Conservation (phyloP, 75 land plant species). For the Ceratopteris richardii region DNA sequence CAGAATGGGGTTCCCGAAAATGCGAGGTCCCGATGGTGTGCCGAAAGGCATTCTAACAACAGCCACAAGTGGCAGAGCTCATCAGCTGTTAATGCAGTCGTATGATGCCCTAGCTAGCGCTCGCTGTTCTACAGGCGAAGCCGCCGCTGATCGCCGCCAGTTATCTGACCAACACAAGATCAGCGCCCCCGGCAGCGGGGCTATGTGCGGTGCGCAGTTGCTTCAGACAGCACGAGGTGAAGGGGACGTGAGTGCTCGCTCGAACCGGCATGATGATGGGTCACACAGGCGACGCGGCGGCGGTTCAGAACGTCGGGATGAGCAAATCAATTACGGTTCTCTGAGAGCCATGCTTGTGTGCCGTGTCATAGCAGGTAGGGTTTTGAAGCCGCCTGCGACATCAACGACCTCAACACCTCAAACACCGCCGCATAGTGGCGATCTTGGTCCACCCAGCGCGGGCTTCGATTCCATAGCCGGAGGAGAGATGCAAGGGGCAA, state of each 20-base stretch:
- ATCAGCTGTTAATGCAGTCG: no score
- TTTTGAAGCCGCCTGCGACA: conserved; percentile 61
- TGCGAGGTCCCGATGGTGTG: conserved; percentile 28
- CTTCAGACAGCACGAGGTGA: no score
- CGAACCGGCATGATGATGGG: no score
- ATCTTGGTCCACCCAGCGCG: conserved; percentile 50
- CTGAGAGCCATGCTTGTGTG: conserved; percentile 70
- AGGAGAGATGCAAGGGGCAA: background rate
- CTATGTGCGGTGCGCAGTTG: no score
- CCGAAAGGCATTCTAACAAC: conserved; percentile 60
- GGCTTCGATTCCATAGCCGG: conserved; percentile 83
- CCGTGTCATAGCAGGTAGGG: conserved; percentile 82
- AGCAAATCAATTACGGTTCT: no score
- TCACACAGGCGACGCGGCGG: no score
- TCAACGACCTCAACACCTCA: background rate
- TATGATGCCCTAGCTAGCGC: no score
- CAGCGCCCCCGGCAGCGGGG: background rate
- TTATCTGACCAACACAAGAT: no score
- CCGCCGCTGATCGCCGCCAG: no score
- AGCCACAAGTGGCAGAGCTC: conserved; percentile 75
- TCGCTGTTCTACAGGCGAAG: no score
- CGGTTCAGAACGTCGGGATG: no score
- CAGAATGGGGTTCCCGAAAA: conserved; percentile 51
- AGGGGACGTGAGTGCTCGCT: no score
- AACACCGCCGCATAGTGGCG: background rate